A percentile compares a stretch with the other conserved stretches of the same genome.
Evolutionary conservation across 768 basidiomycete species (phyloP).

Genomic region (Filobasidium wieringae): DNA sequence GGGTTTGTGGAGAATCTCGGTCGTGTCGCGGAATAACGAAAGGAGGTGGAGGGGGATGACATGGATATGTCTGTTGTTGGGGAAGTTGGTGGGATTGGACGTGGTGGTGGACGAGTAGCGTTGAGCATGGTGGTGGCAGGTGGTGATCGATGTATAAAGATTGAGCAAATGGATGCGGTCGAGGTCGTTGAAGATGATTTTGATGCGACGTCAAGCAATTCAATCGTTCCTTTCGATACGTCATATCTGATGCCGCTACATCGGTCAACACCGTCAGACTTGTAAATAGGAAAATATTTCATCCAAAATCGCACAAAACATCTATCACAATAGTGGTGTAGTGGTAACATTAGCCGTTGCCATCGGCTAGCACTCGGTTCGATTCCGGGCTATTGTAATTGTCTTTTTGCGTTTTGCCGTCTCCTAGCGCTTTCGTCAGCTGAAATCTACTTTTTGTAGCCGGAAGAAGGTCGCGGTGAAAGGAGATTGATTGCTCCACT

Average conservation of each 20-base stretch:
- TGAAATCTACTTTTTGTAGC: too few relatives aligned
- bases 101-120: background rate
- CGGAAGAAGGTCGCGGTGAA: too few relatives aligned
- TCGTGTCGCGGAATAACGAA: background rate
- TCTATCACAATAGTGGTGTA: slow-evolving; percentile 4
- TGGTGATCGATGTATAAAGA: too few relatives aligned
- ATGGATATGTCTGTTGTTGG: background rate
- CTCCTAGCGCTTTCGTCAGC: too few relatives aligned
- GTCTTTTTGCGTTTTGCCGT: background rate
- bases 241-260: background rate
- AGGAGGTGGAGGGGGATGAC: background rate
- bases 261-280: background rate
- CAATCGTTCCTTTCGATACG: too few relatives aligned
- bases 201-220: too few relatives aligned
- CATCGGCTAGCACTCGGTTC: slow-evolving; percentile 3
- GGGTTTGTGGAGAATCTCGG: background rate
- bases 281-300: too few relatives aligned
- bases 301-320: too few relatives aligned
- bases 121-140: background rate
- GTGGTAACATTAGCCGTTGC: slow-evolving; percentile 3
- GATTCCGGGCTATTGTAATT: slow-evolving; percentile 1
- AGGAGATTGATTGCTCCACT: too few relatives aligned
- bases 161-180: too few relatives aligned
- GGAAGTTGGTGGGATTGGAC: background rate
- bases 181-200: too few relatives aligned